These are phyloP conservation scores for Starmerella riodocensis DNA, from an alignment of 805 yeast species.

Conservation along the genomic window DNA sequence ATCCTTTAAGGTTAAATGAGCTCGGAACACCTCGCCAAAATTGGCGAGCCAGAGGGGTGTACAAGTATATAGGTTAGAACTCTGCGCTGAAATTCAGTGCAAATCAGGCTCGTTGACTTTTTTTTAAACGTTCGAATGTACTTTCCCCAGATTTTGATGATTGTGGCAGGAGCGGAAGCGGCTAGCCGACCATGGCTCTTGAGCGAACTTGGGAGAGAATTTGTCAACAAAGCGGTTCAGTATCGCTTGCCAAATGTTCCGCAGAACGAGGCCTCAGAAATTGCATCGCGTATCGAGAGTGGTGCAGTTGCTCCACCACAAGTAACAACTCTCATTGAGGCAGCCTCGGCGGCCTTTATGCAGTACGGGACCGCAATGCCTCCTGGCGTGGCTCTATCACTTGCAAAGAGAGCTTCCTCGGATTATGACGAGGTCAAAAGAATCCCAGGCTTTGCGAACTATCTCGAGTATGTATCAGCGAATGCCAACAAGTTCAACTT, in stretches of 20 bases:
- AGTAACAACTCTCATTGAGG: constrained; percentile 7
- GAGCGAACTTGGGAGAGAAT: constrained; percentile 6
- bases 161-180: no score
- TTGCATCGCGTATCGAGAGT: constrained; percentile 12
- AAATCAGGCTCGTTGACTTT: no score
- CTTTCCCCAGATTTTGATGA: no score
- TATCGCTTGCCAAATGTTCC: constrained; percentile 8
- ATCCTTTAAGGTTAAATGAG: no score
- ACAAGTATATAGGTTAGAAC: no score
- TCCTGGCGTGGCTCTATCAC: neutral
- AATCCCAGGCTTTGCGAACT: constrained; percentile 12
- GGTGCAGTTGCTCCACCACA: constrained; percentile 18
- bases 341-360: constrained; percentile 3
- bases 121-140: no score
- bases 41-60: no score
- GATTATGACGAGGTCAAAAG: constrained; percentile 11
- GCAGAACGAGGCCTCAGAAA: constrained; percentile 9
- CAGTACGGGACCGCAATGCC: constrained; percentile 7
- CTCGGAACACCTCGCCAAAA: no score
- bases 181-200: constrained; percentile 19
- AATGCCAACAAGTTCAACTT: constrained; percentile 11
- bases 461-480: constrained; percentile 10
- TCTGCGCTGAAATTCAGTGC: no score
- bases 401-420: constrained; percentile 11
- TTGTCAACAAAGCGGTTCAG: constrained; percentile 5